Conservation (phyloP, 208 protist species). For the Trypanosoma platydactyli region DNA sequence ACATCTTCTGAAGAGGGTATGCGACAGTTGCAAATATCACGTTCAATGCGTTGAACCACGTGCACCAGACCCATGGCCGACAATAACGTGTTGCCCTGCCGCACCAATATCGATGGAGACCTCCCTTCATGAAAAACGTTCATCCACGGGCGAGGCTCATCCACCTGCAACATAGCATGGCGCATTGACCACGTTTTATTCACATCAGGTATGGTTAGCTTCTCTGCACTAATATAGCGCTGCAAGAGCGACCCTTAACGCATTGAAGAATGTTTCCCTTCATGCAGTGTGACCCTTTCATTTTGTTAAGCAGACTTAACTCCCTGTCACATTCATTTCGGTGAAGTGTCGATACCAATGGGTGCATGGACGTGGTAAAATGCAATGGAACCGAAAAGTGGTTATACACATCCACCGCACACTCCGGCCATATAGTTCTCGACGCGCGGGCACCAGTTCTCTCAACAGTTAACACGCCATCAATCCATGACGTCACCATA, state of each 20-base stretch:
- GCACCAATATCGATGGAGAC: conserved; percentile 5
- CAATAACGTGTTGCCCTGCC: conserved; percentile 12
- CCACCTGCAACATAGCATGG: not conserved
- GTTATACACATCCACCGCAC: not conserved
- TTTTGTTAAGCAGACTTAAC: not conserved
- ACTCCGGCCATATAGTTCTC: not conserved
- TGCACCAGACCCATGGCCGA: conserved; percentile 10
- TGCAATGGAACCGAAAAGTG: conserved; percentile 2
- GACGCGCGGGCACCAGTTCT: not conserved
- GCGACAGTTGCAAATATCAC: conserved; percentile 10
- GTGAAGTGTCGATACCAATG: not conserved
- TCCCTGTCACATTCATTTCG: not conserved
- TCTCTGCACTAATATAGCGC: not conserved
- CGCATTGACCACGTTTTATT: not conserved
- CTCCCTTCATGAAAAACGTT: conserved; percentile 12
- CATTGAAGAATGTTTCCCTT: not conserved
- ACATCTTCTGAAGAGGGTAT: not conserved
- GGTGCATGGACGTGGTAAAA: not conserved
- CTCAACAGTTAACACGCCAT: too few relatives aligned
- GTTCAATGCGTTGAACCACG: conserved; percentile 17
- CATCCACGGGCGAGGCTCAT: conserved; percentile 5
- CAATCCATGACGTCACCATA: too few relatives aligned
- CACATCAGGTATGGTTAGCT: not conserved
- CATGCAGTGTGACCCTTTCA: not conserved
- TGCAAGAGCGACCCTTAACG: not conserved